These are phyloP conservation scores for Wickerhamomyces kurtzmanii DNA, from an alignment of 805 yeast genomes.

Conservation along the genomic window DNA sequence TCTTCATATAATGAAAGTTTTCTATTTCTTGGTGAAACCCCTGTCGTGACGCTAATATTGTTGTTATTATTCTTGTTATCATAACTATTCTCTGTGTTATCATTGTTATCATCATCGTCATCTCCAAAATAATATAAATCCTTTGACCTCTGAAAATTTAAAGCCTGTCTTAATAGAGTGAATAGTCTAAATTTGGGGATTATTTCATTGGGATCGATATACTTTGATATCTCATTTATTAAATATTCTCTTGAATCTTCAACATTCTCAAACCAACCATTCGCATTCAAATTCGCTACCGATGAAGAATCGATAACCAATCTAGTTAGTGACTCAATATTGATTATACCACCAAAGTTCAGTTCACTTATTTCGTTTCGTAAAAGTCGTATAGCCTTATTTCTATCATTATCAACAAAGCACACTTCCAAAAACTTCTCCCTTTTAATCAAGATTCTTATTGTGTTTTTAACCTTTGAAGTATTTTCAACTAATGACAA, in stretches of 20 bases:
- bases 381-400: constrained; percentile 26
- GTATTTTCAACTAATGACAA: constrained; percentile 10
- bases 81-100: constrained; percentile 13
- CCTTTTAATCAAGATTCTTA: constrained; percentile 25
- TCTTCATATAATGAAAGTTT: constrained; percentile 25
- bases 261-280: constrained; percentile 22
- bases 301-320: constrained; percentile 17
- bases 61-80: no score
- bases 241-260: constrained; percentile 28
- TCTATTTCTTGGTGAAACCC: constrained; percentile 2
- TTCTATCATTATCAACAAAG: constrained; percentile 19
- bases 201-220: constrained; percentile 41
- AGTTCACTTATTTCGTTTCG: constrained; percentile 25
- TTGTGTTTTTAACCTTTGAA: constrained; percentile 6
- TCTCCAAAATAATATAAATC: constrained; percentile 24
- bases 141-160: constrained; percentile 30
- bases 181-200: constrained; percentile 44
- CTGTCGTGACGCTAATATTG: no score
- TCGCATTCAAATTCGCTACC: constrained; percentile 10
- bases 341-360: constrained; percentile 8
- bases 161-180: constrained; percentile 40
- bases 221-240: constrained; percentile 30
- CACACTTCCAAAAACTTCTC: constrained; percentile 31
- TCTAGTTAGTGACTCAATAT: constrained; percentile 18
- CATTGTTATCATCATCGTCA: constrained; percentile 8